Percentiles rank a stretch among this genome's conserved stretches.
Conservation (phyloP, 768 basidiomycete genomes). For the Hysterangium stoloniferum region DNA sequence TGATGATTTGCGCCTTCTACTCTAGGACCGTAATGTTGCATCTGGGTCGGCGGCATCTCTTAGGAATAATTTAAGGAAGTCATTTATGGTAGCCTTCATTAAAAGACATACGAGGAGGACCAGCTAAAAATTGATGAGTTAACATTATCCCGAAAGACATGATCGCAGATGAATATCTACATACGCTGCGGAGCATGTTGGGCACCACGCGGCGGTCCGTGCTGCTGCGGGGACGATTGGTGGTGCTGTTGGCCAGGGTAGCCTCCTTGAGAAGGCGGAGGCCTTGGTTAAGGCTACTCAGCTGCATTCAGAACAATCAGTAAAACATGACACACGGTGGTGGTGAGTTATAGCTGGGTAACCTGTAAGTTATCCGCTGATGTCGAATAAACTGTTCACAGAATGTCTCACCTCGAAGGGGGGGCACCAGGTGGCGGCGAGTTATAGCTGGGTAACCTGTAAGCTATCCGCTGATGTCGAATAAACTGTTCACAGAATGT, state of each 20-base stretch:
- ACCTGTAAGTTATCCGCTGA: background rate
- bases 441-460: background rate
- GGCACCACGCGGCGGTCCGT: background rate
- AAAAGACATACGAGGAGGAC: background rate
- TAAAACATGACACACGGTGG: background rate
- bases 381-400: too few relatives aligned
- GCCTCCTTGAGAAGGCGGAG: background rate
- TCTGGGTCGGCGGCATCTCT: conserved; percentile 39
- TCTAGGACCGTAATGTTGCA: conserved; percentile 60
- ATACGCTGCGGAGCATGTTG: conserved; percentile 4
- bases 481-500: too few relatives aligned
- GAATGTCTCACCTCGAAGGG: too few relatives aligned
- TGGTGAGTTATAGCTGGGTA: background rate
- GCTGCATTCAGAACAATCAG: background rate
- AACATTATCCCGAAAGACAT: background rate
- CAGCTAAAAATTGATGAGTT: background rate
- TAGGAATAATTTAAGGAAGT: background rate
- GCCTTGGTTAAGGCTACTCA: background rate
- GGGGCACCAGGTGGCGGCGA: background rate
- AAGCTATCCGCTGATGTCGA: too few relatives aligned
- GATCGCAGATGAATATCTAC: background rate
- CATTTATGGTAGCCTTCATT: background rate
- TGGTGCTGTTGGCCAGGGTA: conserved; percentile 5
- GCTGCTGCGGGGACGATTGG: background rate
- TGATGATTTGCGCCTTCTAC: conserved; percentile 37